Conservation (phyloP, 108 stramenopile species). For the Cyclotella kingstonii region DNA sequence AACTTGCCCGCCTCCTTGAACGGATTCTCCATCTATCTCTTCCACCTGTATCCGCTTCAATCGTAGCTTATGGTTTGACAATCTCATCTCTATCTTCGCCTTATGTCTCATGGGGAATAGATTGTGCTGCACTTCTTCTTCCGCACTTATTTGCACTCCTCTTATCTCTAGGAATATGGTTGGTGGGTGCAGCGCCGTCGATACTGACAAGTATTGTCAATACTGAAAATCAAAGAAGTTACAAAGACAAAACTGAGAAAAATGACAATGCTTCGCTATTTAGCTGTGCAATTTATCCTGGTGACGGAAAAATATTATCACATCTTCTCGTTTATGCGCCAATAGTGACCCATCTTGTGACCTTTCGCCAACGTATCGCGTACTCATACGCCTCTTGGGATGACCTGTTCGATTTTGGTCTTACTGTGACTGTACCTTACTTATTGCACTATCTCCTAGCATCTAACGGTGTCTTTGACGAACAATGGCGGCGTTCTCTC, state of each 20-base stretch:
- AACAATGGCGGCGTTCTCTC: conserved; percentile 38
- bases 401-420: conserved; percentile 57
- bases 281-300: conserved; percentile 30
- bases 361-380: conserved; percentile 55
- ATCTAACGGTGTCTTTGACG: conserved; percentile 35
- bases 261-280: conserved; percentile 1
- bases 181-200: conserved; percentile 45
- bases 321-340: conserved; percentile 61
- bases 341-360: conserved; percentile 46
- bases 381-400: conserved; percentile 64
- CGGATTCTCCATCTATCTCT: conserved; percentile 53
- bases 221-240: neutral
- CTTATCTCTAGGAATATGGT: conserved; percentile 49
- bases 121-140: conserved; percentile 38
- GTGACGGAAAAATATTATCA: conserved; percentile 46
- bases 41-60: conserved; percentile 48
- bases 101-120: conserved; percentile 45
- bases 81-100: conserved; percentile 16
- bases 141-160: conserved; percentile 59
- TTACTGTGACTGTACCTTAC: conserved; percentile 66
- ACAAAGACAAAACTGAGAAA: conserved; percentile 15
- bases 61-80: conserved; percentile 35
- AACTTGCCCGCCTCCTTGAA: conserved; percentile 44
- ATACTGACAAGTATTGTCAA: conserved; percentile 7
- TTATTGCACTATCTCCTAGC: conserved; percentile 56